Conservation (phyloP, 2,329 filamentous ascomycete species). For the Xylariaceae sp. region DNA sequence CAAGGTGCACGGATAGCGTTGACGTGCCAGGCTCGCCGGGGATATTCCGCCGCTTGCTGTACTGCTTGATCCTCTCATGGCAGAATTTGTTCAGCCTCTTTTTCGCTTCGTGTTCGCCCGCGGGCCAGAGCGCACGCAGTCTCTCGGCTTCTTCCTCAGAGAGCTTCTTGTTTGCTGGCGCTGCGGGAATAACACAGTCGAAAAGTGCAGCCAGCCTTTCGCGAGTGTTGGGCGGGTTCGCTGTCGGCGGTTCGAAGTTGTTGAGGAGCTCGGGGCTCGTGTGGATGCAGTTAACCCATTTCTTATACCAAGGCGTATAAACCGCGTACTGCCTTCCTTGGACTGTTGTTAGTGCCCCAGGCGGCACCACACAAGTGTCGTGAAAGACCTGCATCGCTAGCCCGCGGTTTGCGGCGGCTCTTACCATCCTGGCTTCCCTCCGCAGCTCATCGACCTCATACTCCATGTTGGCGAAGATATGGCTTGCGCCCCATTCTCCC, state of each 20-base stretch:
- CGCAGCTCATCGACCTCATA: constrained; percentile 89
- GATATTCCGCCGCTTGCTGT: constrained; percentile 61
- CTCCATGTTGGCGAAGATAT: constrained; percentile 78
- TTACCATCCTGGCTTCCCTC: constrained; percentile 64
- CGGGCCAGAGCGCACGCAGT: constrained; percentile 60
- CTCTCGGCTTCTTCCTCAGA: constrained; percentile 52
- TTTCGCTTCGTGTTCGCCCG: constrained; percentile 67
- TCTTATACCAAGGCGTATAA: constrained; percentile 74
- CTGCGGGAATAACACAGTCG: constrained; percentile 51
- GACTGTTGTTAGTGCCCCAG: constrained; percentile 61
- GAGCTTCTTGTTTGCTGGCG: constrained; percentile 59
- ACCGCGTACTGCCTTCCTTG: constrained; percentile 75
- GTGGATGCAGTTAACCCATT: constrained; percentile 71
- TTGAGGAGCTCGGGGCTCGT: constrained; percentile 62
- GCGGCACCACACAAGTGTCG: constrained; percentile 77
- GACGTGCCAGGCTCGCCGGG: constrained; percentile 60
- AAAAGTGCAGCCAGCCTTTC: constrained; percentile 41
- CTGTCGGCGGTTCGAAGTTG: constrained; percentile 49
- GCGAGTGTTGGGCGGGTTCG: constrained; percentile 48
- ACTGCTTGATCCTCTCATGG: constrained; percentile 54
- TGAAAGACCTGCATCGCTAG: constrained; percentile 68
- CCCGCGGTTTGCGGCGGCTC: constrained; percentile 53
- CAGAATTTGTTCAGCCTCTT: constrained; percentile 62
- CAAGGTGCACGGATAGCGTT: constrained; percentile 64
- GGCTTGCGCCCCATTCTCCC: constrained; percentile 64